phyloP scores from a whole-genome alignment of 345 rosid species.

The Linum usitatissimum region DNA sequence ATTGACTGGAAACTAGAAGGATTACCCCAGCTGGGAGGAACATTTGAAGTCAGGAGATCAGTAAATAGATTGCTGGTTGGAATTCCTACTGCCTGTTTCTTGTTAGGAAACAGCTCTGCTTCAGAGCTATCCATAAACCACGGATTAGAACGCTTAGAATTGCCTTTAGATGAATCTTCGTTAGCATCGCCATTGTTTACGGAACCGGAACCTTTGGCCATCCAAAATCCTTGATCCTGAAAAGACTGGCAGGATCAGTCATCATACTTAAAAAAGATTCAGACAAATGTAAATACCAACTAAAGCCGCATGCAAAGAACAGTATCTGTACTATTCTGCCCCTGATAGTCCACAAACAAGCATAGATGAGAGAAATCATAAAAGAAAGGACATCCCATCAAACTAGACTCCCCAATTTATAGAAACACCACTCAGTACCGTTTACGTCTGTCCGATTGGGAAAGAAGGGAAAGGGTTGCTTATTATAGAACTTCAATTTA shows the following conservation, averaged over 20 bases:
- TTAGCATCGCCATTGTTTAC: constrained; percentile 26
- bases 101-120: constrained; percentile 31
- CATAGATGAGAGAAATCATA: too few species aligned
- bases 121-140: constrained; percentile 39
- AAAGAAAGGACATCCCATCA: too few species aligned
- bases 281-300: too few species aligned
- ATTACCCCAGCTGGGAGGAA: constrained; percentile 33
- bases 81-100: constrained; percentile 36
- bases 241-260: constrained; percentile 9
- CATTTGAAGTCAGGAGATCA: constrained; percentile 27
- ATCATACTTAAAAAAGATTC: neutral
- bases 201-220: constrained; percentile 26
- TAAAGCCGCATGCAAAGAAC: too few species aligned
- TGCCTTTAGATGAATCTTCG: constrained; percentile 30
- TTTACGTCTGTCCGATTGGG: too few species aligned
- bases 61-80: constrained; percentile 28
- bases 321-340: too few species aligned
- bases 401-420: too few species aligned
- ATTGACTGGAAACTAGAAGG: constrained; percentile 29
- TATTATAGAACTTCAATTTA: too few species aligned
- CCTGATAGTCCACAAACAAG: too few species aligned
- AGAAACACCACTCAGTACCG: too few species aligned
- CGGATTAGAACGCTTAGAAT: constrained; percentile 35
- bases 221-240: constrained; percentile 46
- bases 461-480: too few species aligned